Percentiles rank a stretch among this genome's conserved stretches.
Conservation (phyloP, 495 filamentous ascomycete genomes). For the Coniosporium apollinis region DNA sequence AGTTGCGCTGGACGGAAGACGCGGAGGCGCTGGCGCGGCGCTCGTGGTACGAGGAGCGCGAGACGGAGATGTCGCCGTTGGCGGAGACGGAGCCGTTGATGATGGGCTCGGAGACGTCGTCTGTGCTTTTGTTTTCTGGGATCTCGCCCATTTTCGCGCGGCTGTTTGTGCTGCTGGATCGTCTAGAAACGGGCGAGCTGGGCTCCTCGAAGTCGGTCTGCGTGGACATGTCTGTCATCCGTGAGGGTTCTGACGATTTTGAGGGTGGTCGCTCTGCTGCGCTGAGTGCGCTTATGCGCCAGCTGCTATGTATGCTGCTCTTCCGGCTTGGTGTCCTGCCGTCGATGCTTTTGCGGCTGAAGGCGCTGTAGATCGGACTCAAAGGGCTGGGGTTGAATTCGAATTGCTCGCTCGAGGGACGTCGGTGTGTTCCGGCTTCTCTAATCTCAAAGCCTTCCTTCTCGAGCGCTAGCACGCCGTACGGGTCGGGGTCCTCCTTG, state of each 20-base stretch:
- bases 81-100: too few relatives aligned
- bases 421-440: constrained; percentile 57
- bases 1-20: not conserved
- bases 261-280: constrained; percentile 6
- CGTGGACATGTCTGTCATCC: constrained; percentile 14
- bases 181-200: not conserved
- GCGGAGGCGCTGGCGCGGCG: not conserved
- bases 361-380: constrained; percentile 58
- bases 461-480: constrained; percentile 70
- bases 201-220: constrained; percentile 18
- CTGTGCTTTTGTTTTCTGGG: constrained; percentile 11
- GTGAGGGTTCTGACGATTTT: too few relatives aligned
- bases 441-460: constrained; percentile 71
- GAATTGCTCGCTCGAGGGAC: constrained; percentile 58
- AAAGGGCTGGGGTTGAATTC: constrained; percentile 60
- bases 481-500: constrained; percentile 68
- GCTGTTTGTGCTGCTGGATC: constrained; percentile 3
- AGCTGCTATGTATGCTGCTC: constrained; percentile 18
- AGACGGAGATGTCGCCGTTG: too few relatives aligned
- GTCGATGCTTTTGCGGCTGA: constrained; percentile 52
- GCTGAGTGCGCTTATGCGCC: constrained; percentile 21
- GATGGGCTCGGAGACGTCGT: constrained; percentile 4
- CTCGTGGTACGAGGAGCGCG: constrained; percentile 2
- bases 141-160: constrained; percentile 18
- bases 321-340: not conserved